Percentiles rank a stretch among this genome's conserved stretches.
These are phyloP conservation scores for Cryphonectria nitschkei DNA, from an alignment of 2,329 filamentous ascomycete species.

Conservation along the genomic window DNA sequence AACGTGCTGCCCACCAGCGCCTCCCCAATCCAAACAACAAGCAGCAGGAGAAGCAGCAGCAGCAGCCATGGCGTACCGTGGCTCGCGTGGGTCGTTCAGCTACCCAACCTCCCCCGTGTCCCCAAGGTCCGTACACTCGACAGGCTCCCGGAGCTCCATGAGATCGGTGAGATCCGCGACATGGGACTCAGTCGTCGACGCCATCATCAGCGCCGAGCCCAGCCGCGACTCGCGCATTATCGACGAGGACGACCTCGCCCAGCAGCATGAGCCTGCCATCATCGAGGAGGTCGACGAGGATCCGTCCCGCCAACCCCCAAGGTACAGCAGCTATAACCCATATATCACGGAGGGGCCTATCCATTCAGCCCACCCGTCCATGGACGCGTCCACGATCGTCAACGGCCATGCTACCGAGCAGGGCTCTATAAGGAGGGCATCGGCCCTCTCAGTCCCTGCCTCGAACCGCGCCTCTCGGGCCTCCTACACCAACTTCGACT, in stretches of 20 bases:
- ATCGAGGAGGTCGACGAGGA: conserved; percentile 12
- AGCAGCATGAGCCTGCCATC: conserved; percentile 12
- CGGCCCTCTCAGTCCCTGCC: conserved; percentile 1
- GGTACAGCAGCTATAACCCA: conserved; percentile 1
- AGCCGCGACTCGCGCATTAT: conserved; percentile 13
- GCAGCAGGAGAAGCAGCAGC: too few relatives aligned
- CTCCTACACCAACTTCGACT: conserved; percentile 18
- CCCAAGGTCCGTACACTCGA: conserved; percentile 8
- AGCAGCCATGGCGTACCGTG: conserved; percentile 17
- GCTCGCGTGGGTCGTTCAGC: conserved; percentile 11
- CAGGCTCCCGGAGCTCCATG: conserved; percentile 10
- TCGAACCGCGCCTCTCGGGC: conserved; percentile 3
- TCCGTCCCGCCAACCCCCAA: not conserved
- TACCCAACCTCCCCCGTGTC: conserved; percentile 2
- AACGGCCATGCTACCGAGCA: conserved; percentile 10
- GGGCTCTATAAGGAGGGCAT: conserved; percentile 9
- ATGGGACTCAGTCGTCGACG: conserved; percentile 18
- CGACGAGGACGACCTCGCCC: not conserved
- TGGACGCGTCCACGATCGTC: conserved; percentile 18
- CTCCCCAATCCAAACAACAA: not conserved
- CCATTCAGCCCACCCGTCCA: conserved; percentile 14
- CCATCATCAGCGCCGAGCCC: conserved; percentile 17
- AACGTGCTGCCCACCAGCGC: not conserved
- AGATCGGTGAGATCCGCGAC: conserved; percentile 13
- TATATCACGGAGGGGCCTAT: not conserved